Percentiles rank a stretch among this genome's conserved stretches.
These are phyloP conservation scores for Triticum dicoccoides DNA, from an alignment of 176 grass and related monocot genomes.

Conservation along the genomic window DNA sequence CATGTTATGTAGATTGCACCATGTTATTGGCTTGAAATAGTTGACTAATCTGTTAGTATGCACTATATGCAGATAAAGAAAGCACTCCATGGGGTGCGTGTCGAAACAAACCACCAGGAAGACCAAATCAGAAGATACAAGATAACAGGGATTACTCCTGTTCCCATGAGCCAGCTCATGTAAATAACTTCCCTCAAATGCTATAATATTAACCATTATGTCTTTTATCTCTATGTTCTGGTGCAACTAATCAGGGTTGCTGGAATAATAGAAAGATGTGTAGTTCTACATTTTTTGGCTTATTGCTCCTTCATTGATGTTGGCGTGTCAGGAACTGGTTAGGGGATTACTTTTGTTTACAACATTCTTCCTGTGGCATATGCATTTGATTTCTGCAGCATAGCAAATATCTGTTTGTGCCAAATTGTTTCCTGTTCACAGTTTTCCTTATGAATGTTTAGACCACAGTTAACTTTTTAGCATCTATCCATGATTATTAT, in stretches of 20 bases:
- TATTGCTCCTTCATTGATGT: not conserved
- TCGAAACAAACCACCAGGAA: slow-evolving; percentile 64
- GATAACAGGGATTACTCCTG: slow-evolving; percentile 63
- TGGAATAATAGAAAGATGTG: not conserved
- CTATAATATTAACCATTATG: not conserved
- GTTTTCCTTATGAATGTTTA: not conserved
- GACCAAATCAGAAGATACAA: slow-evolving; percentile 63
- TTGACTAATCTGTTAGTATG: not conserved
- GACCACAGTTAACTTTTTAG: not conserved
- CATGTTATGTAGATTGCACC: not conserved
- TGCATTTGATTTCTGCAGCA: not conserved
- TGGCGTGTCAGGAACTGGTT: not conserved
- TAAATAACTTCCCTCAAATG: slow-evolving; percentile 13
- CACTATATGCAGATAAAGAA: slow-evolving; percentile 64
- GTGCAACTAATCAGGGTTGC: not conserved
- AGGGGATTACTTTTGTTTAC: not conserved
- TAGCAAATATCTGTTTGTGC: not conserved
- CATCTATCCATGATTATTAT: not conserved
- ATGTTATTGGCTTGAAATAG: not conserved
- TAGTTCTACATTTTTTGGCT: not conserved
- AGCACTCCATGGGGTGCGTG: slow-evolving; percentile 54
- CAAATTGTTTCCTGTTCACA: not conserved
- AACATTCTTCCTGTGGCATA: not conserved
- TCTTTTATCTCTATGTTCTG: not conserved
- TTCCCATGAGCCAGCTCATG: slow-evolving; percentile 61